Base-by-base conservation (phyloP, 2,329 filamentous ascomycete species). In the Xylogone sp. region DNA sequence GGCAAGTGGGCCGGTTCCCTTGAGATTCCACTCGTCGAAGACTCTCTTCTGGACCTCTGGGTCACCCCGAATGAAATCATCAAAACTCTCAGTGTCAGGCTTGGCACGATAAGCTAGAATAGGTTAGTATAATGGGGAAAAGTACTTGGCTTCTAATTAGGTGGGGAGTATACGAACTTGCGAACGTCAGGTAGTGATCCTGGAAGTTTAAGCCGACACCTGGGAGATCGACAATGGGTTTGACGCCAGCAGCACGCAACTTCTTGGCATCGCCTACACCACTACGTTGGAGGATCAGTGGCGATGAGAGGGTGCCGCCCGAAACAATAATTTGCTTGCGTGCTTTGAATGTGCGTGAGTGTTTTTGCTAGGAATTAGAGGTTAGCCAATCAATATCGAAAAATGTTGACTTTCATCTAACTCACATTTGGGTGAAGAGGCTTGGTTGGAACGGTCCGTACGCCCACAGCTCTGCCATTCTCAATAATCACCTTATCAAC, bases 401-500 rank as follows among this genome's bases (percentile, higher is more conserved):
- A n/a, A 16, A 20, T 18, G 21, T 43, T 43, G 12, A 46, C 10
- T 18, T 3, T 42, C 20, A 7, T 3, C n/a, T 24, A 18, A 54
- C 62, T 62, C 62, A 68, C 72, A 5, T 69, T 70, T 19, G 81
- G 77, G 50, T 78, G 72, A 9, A 89, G 74, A 12, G 85, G 84
- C 72, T 90, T 91, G 21, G 84, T 88, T 1, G 76, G 76, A 49
- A 91, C 78, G 5, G 84, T 87, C 62, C 82, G 78, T 2, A 93
- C 87, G 19, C 76, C 88, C 1, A 89, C 86, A 2, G 87, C 87
- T 2, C 80, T 74, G 49, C 86, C 87, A 47, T 87, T 79, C 67
- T 90, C 85, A 24, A 90, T 79, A 56, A 91, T 82, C 48, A 90
- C 74, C 72, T 87, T 89, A 64, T 90, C 86, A 13, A 89, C 82